Conservation (phyloP, 495 filamentous ascomycete genomes). For the Xylaria cubensis region DNA sequence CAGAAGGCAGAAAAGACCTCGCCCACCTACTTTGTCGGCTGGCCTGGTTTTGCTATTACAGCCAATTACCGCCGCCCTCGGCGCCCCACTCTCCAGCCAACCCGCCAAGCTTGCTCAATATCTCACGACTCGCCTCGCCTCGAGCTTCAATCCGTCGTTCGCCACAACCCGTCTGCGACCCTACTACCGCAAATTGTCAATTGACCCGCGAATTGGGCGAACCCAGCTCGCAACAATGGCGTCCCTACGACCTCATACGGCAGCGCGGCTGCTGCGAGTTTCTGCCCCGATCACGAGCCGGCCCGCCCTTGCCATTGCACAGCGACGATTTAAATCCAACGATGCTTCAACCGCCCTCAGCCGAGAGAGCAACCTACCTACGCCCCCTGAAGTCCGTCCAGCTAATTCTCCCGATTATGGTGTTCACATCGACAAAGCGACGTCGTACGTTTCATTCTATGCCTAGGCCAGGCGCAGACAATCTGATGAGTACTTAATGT, state of each 20-base stretch:
- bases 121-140: conserved; percentile 23
- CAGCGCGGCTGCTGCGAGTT: conserved; percentile 53
- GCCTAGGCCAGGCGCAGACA: not conserved
- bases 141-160: conserved; percentile 1
- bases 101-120: conserved; percentile 15
- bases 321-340: conserved; percentile 56
- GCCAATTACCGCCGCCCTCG: conserved; percentile 38
- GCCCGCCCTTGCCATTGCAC: conserved; percentile 44
- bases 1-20: conserved; percentile 49
- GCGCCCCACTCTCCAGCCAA: conserved; percentile 14
- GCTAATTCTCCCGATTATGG: conserved; percentile 81
- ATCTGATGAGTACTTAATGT: conserved; percentile 8
- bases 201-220: conserved; percentile 19
- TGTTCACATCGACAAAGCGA: conserved; percentile 77
- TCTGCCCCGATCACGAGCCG: conserved; percentile 43
- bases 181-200: conserved; percentile 23
- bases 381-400: conserved; percentile 42
- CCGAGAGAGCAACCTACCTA: conserved; percentile 29
- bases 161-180: not conserved
- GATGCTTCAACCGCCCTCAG: conserved; percentile 40
- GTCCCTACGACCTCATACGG: conserved; percentile 50
- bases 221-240: conserved; percentile 35
- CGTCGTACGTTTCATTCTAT: conserved; percentile 64
- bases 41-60: conserved; percentile 26
- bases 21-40: conserved; percentile 26